Conservation (phyloP, 345 rosid species). For the Hevea brasiliensis region DNA sequence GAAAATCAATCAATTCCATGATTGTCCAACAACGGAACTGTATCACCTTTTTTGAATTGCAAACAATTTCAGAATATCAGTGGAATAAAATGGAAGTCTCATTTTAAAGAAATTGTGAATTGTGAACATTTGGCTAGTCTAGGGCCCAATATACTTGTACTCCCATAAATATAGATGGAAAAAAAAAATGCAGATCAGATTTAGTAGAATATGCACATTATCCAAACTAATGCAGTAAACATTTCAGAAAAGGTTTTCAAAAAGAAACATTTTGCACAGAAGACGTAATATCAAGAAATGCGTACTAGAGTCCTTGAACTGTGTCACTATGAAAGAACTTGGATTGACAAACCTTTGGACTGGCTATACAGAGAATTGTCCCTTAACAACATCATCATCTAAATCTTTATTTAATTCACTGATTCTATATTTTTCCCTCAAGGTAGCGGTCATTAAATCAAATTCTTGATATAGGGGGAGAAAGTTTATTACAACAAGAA, state of each 20-base stretch:
- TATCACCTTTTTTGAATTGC: conserved; percentile 45
- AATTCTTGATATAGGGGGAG: not conserved
- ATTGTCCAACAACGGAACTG: conserved; percentile 66
- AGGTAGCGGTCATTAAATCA: not conserved
- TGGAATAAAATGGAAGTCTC: too few species aligned
- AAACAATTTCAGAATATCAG: not conserved
- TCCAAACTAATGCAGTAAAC: too few species aligned
- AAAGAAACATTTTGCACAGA: not conserved
- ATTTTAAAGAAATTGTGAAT: too few species aligned
- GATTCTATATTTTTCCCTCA: not conserved
- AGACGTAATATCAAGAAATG: not conserved
- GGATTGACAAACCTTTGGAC: not conserved
- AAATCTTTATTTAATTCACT: not conserved
- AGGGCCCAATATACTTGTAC: too few species aligned
- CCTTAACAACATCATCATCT: too few species aligned
- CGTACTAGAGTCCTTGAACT: too few species aligned
- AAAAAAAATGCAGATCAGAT: too few species aligned
- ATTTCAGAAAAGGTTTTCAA: not conserved
- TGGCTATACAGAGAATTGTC: too few species aligned
- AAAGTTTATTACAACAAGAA: not conserved
- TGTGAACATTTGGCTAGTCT: too few species aligned
- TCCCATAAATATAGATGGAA: too few species aligned
- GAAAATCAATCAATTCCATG: conserved; percentile 22
- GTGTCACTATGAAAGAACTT: too few species aligned
- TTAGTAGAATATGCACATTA: too few species aligned